Conservation (phyloP, 371 early-diverging fungal genomes). For the Apophysomyces variabilis region DNA sequence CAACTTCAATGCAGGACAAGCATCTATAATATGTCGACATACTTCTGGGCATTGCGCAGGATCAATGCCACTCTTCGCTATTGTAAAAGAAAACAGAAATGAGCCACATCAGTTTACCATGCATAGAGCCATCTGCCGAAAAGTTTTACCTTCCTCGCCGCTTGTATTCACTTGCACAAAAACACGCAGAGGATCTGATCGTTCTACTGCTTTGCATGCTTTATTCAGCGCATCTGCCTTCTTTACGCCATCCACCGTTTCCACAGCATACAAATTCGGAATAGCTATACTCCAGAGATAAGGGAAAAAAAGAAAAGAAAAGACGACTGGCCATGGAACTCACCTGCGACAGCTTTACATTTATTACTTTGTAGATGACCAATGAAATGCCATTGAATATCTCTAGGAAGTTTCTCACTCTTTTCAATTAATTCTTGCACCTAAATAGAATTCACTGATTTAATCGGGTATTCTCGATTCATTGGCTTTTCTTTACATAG, state of each 20-base stretch:
- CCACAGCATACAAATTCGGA: conserved; percentile 88
- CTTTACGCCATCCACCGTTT: conserved; percentile 86
- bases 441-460: conserved; percentile 43
- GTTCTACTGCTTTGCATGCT: conserved; percentile 55
- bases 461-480: too few relatives aligned
- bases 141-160: conserved; percentile 76
- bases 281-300: conserved; percentile 52
- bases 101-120: conserved; percentile 1
- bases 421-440: conserved; percentile 95
- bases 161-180: conserved; percentile 96
- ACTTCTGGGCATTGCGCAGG: conserved; percentile 52
- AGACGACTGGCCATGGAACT: neutral
- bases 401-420: conserved; percentile 69
- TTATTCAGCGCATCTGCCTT: conserved; percentile 85
- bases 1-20: conserved; percentile 73
- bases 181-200: conserved; percentile 67
- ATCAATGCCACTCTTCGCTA: conserved; percentile 83
- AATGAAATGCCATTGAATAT: conserved; percentile 97
- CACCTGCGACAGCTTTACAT: conserved; percentile 81
- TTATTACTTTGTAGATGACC: conserved; percentile 96
- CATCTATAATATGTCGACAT: conserved; percentile 65
- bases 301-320: neutral
- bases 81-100: conserved; percentile 6
- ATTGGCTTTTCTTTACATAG: conserved; percentile 78
- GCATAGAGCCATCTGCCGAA: neutral